A percentile compares a stretch with the other conserved stretches of the same genome.
Conservation (phyloP, 148 eudicot species). For the Agrostemma githago region DNA sequence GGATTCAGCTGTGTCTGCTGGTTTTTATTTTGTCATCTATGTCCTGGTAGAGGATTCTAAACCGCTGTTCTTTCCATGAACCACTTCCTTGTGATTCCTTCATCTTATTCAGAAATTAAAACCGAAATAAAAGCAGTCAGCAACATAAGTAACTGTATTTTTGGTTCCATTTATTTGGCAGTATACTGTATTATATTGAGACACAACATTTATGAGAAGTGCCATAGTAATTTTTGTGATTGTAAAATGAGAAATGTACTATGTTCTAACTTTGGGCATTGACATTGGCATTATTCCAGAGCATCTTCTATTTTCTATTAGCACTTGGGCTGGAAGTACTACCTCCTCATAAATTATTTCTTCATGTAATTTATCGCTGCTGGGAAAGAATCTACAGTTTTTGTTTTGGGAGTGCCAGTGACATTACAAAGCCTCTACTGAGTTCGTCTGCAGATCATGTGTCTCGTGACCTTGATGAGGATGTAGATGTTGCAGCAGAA, state of each 20-base stretch:
- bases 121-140: not conserved
- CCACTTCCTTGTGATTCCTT: not conserved
- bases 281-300: constrained; percentile 36
- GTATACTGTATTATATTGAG: not conserved
- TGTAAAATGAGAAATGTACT: not conserved
- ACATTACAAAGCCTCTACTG: constrained; percentile 64
- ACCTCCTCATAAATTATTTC: constrained; percentile 45
- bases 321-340: constrained; percentile 77
- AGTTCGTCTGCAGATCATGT: constrained; percentile 41
- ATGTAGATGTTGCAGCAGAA: constrained; percentile 76
- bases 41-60: not conserved
- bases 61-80: not conserved
- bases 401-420: constrained; percentile 23
- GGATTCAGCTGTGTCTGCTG: not conserved
- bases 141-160: not conserved
- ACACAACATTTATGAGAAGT: not conserved
- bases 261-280: not conserved
- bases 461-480: constrained; percentile 54
- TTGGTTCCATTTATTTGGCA: not conserved
- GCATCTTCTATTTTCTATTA: constrained; percentile 55
- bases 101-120: not conserved
- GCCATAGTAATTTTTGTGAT: not conserved
- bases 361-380: constrained; percentile 25
- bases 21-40: constrained; percentile 1
- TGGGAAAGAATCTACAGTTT: constrained; percentile 38